phyloP scores from a whole-genome alignment of 768 basidiomycete species.

The Mycena vitilis region DNA sequence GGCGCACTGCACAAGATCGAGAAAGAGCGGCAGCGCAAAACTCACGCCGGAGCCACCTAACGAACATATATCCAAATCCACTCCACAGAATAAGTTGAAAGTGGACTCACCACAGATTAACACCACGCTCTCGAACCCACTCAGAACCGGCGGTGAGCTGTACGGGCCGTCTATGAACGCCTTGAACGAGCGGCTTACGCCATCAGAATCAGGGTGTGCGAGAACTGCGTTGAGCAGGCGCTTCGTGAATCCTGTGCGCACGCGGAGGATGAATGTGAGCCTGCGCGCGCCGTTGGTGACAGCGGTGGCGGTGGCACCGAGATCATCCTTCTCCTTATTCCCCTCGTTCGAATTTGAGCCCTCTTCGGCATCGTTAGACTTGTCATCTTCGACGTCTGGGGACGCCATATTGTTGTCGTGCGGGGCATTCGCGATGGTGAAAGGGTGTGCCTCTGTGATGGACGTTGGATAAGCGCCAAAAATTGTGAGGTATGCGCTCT shows the following conservation, averaged over 20 bases:
- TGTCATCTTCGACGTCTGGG: not conserved
- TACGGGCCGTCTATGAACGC: conserved; percentile 52
- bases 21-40: conserved; percentile 57
- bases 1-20: conserved; percentile 54
- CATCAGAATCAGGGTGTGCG: not conserved
- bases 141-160: conserved; percentile 50
- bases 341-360: not conserved
- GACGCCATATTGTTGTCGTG: not conserved
- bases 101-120: conserved; percentile 54
- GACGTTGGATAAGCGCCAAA: conserved; percentile 43
- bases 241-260: conserved; percentile 63
- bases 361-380: not conserved
- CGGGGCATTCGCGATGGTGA: conserved; percentile 50
- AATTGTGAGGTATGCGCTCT: conserved; percentile 56
- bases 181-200: conserved; percentile 12
- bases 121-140: conserved; percentile 52
- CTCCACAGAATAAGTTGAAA: not conserved
- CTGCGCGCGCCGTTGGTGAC: conserved; percentile 28
- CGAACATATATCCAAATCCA: not conserved
- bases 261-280: conserved; percentile 62
- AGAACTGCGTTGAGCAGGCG: conserved; percentile 41
- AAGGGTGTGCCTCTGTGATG: conserved; percentile 58
- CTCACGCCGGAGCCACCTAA: conserved; percentile 64
- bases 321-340: not conserved
- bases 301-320: too few relatives aligned